Conservation (phyloP, 805 yeast species). For the Saccharomycopsis vini region DNA sequence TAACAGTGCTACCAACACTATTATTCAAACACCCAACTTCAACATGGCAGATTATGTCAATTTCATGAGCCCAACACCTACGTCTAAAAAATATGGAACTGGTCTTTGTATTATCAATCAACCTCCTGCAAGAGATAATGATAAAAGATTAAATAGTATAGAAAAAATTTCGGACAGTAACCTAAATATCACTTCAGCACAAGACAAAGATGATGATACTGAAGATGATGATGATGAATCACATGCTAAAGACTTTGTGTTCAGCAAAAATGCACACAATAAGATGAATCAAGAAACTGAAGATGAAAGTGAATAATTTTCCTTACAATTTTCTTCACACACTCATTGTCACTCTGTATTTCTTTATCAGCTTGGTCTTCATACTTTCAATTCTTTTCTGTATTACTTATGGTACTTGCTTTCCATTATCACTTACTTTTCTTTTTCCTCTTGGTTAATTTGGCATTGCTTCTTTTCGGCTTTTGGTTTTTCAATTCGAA, state of each 20-base stretch:
- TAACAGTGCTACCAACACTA: constrained; percentile 17
- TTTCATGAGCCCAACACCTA: constrained; percentile 65
- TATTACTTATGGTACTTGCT: no score
- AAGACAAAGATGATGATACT: constrained; percentile 22
- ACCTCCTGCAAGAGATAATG: neutral
- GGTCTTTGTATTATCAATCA: neutral
- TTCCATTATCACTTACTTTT: no score
- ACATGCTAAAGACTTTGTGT: no score
- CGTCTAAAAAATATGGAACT: constrained; percentile 4
- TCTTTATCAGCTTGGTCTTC: no score
- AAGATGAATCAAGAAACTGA: neutral
- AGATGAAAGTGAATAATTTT: no score
- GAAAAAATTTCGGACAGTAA: constrained; percentile 4
- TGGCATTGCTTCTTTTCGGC: no score
- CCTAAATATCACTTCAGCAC: constrained; percentile 14
- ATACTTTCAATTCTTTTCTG: no score
- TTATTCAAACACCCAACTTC: constrained; percentile 50
- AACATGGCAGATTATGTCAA: constrained; percentile 80
- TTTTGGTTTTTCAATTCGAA: no score
- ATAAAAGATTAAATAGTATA: constrained; percentile 3
- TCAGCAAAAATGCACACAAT: no score
- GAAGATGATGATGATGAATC: constrained; percentile 21
- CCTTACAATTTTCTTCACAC: no score
- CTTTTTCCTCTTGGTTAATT: no score
- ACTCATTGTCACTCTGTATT: no score